These are phyloP conservation scores for Globisporangium middletonii DNA, from an alignment of 352 stramenopile species.

Conservation along the genomic window DNA sequence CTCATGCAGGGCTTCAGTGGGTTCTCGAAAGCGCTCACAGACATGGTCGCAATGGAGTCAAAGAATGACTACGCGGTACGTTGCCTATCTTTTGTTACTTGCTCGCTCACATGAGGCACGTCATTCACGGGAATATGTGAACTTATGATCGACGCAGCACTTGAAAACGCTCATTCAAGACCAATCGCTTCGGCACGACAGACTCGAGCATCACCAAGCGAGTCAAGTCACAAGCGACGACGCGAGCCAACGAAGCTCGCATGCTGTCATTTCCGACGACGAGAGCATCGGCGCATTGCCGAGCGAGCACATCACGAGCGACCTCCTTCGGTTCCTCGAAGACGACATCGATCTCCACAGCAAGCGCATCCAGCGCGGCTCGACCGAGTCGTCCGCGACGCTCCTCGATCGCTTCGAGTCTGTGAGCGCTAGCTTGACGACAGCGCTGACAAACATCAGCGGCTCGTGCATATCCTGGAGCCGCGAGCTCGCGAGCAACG, in stretches of 20 bases:
- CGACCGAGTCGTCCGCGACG: background rate
- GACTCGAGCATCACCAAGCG: background rate
- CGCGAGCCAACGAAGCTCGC: background rate
- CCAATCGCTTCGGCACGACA: background rate
- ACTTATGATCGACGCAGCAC: background rate
- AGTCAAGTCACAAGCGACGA: background rate
- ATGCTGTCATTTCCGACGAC: background rate
- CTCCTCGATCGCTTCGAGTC: background rate
- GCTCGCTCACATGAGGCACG: background rate
- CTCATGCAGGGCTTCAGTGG: background rate
- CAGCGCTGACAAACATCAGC: constrained; percentile 18
- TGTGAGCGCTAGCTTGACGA: constrained; percentile 1
- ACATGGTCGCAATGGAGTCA: background rate
- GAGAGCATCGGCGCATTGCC: background rate
- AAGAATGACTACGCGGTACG: constrained; percentile 3
- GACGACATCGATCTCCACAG: constrained; percentile 1
- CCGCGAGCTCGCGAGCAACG: constrained; percentile 14
- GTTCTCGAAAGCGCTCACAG: background rate
- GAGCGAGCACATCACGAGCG: constrained; percentile 8
- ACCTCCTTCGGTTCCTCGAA: constrained; percentile 10
- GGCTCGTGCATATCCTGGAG: constrained; percentile 16
- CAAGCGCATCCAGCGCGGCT: background rate
- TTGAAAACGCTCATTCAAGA: constrained; percentile 3
- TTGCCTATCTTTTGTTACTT: background rate
- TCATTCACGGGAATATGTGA: background rate